Conservation (phyloP, 768 basidiomycete genomes). For the Rubroboletus pulcherrimus region DNA sequence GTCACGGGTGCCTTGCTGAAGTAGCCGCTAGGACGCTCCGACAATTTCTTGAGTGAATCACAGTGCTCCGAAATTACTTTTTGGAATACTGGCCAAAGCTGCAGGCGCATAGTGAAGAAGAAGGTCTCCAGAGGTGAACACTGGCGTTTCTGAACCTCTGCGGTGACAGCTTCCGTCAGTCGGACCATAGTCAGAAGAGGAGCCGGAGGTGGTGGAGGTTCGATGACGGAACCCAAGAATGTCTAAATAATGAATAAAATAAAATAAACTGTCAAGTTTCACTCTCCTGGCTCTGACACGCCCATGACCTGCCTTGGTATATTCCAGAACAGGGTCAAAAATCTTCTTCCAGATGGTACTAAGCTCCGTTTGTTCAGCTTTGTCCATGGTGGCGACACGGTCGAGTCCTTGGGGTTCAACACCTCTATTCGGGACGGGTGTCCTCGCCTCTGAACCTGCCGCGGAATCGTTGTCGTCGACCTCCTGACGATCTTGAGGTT, state of each 20-base stretch:
- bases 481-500: constrained; percentile 42
- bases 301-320: constrained; percentile 58
- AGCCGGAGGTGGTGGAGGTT: constrained; percentile 69
- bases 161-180: constrained; percentile 75
- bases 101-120: constrained; percentile 73
- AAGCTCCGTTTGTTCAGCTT: constrained; percentile 57
- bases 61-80: constrained; percentile 82
- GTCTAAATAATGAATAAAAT: constrained; percentile 37
- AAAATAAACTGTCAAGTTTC: neutral
- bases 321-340: constrained; percentile 87
- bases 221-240: constrained; percentile 65
- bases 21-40: constrained; percentile 65
- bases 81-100: constrained; percentile 93
- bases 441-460: constrained; percentile 50
- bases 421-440: constrained; percentile 26
- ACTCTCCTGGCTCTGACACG: neutral
- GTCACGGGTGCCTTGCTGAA: constrained; percentile 58
- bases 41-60: constrained; percentile 77
- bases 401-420: constrained; percentile 23
- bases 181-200: constrained; percentile 90
- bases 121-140: constrained; percentile 80
- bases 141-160: constrained; percentile 70
- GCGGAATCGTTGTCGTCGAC: constrained; percentile 41
- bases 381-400: constrained; percentile 38
- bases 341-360: constrained; percentile 86